Percentiles rank a stretch among this genome's conserved stretches.
These are phyloP conservation scores for Fragaria nilgerrensis DNA, from an alignment of 306 rosid species.

Conservation along the genomic window DNA sequence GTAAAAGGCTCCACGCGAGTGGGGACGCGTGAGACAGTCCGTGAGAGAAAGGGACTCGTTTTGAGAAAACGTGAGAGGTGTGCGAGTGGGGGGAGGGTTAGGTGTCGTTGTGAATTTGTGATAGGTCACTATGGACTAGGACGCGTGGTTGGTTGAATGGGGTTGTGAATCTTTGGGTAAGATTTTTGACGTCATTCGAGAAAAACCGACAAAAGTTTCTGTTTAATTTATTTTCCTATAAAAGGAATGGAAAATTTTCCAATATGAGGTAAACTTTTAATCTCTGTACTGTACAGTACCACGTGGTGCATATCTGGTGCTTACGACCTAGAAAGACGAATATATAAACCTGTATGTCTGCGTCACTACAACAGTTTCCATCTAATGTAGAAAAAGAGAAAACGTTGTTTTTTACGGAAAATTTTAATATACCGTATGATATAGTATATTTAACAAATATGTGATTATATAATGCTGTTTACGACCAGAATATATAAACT, in stretches of 20 bases:
- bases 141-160: slow-evolving; percentile 28
- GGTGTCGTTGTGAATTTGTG: too few relatives aligned
- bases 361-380: neutral
- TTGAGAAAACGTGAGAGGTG: neutral
- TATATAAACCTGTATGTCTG: neutral
- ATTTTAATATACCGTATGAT: too few relatives aligned
- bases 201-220: neutral
- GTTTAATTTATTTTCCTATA: neutral
- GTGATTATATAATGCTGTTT: too few relatives aligned
- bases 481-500: neutral
- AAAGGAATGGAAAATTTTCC: neutral
- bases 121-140: slow-evolving; percentile 6
- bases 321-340: neutral
- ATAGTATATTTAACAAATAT: too few relatives aligned
- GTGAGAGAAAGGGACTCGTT: accelerated
- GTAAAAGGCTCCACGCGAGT: neutral
- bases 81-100: neutral
- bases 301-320: neutral
- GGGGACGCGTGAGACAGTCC: neutral
- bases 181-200: slow-evolving; percentile 26
- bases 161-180: slow-evolving; percentile 30
- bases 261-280: neutral
- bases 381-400: too few relatives aligned
- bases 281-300: neutral
- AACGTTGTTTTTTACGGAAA: too few relatives aligned